Conservation (phyloP, 208 protist genomes). For the Leptomonas seymouri region DNA sequence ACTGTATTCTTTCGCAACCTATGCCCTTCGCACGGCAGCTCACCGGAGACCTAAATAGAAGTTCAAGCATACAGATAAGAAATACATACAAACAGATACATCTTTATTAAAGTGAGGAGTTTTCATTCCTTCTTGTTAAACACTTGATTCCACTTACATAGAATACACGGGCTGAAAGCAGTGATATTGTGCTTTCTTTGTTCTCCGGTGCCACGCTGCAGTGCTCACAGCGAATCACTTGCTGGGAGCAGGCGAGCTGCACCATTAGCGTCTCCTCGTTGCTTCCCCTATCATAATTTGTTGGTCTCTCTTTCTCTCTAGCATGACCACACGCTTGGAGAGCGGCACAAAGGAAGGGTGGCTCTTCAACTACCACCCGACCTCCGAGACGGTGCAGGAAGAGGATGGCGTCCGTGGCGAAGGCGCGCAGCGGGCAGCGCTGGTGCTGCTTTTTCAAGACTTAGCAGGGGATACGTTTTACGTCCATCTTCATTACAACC, state of each 20-base stretch:
- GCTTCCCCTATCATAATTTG: slow-evolving; percentile 4
- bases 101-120: background rate
- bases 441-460: slow-evolving; percentile 85
- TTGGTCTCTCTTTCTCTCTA: slow-evolving; percentile 9
- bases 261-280: background rate
- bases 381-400: slow-evolving; percentile 42
- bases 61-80: no score
- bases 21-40: background rate
- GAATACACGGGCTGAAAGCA: no score
- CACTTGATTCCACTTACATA: no score
- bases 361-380: slow-evolving; percentile 92
- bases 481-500: slow-evolving; percentile 72
- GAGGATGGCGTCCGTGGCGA: slow-evolving; percentile 37
- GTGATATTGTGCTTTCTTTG: no score
- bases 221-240: no score
- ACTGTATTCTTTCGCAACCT: background rate
- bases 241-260: no score
- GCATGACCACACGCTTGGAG: slow-evolving; percentile 48
- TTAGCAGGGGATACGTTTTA: slow-evolving; percentile 82
- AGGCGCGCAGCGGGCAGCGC: slow-evolving; percentile 44
- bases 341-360: slow-evolving; percentile 80
- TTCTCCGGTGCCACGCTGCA: no score
- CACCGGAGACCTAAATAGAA: background rate
- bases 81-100: no score
- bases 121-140: no score